Evolutionary conservation across 2,329 filamentous ascomycete species (phyloP).

Genomic region (Pseudogymnoascus sp.): DNA sequence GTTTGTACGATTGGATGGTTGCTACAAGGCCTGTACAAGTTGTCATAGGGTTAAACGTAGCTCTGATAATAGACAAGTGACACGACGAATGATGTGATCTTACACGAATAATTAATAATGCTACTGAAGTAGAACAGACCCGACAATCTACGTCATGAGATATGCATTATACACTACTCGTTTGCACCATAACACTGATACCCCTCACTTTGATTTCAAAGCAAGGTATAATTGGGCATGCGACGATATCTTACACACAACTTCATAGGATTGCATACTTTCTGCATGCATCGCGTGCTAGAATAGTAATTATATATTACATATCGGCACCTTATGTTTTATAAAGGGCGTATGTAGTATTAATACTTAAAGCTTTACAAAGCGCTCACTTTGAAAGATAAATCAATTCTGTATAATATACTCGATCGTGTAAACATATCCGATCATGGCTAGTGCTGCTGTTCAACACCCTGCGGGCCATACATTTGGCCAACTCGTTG

Average conservation of each 20-base stretch:
- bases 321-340: neutral
- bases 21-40: neutral
- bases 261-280: neutral
- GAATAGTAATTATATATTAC: neutral
- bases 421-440: neutral
- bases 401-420: neutral
- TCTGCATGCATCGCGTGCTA: slow-evolving; percentile 2
- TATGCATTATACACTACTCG: neutral
- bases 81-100: slow-evolving; percentile 9
- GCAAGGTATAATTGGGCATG: neutral
- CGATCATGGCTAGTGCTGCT: slow-evolving; percentile 6
- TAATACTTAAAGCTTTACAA: neutral
- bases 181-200: neutral
- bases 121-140: neutral
- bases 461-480: neutral
- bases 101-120: neutral
- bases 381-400: neutral
- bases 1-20: neutral
- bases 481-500: neutral
- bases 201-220: slow-evolving; percentile 8
- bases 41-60: neutral
- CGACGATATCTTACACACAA: neutral
- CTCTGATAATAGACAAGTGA: neutral
- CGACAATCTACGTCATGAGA: neutral
- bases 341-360: neutral